A percentile compares a stretch with the other conserved stretches of the same genome.
Conservation (phyloP, 2,329 filamentous ascomycete genomes). For the Penicillium italicum region DNA sequence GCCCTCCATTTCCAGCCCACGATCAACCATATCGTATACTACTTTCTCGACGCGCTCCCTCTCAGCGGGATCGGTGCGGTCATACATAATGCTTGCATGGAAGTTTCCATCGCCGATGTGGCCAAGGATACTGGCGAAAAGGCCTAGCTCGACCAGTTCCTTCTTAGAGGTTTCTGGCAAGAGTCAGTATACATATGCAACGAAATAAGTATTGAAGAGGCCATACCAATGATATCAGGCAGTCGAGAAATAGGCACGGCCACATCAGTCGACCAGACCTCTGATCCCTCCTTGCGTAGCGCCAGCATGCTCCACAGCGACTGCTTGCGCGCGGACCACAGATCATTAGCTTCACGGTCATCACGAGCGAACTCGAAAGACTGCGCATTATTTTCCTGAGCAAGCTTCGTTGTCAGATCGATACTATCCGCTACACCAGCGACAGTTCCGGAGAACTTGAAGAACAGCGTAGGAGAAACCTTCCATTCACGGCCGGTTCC, state of each 20-base stretch:
- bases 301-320: conserved; percentile 60
- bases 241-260: conserved; percentile 59
- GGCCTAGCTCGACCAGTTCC: conserved; percentile 77
- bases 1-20: conserved; percentile 91
- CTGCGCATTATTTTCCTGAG: conserved; percentile 56
- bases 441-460: conserved; percentile 69
- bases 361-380: conserved; percentile 56
- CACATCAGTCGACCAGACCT: conserved; percentile 61
- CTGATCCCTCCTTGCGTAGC: conserved; percentile 52
- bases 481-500: conserved; percentile 51
- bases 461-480: conserved; percentile 43
- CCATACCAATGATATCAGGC: conserved; percentile 58
- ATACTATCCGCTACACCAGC: conserved; percentile 77
- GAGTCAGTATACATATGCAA: conserved; percentile 12
- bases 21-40: conserved; percentile 84
- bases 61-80: conserved; percentile 65
- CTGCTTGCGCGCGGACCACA: conserved; percentile 61
- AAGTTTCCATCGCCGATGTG: conserved; percentile 95
- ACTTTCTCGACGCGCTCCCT: conserved; percentile 72
- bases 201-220: neutral
- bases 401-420: conserved; percentile 62
- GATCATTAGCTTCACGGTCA: conserved; percentile 51
- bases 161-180: conserved; percentile 73
- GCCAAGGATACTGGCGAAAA: conserved; percentile 83
- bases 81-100: conserved; percentile 88